phyloP scores from a whole-genome alignment of 2,329 filamentous ascomycete species.

The Aurifilum marmelostoma region DNA sequence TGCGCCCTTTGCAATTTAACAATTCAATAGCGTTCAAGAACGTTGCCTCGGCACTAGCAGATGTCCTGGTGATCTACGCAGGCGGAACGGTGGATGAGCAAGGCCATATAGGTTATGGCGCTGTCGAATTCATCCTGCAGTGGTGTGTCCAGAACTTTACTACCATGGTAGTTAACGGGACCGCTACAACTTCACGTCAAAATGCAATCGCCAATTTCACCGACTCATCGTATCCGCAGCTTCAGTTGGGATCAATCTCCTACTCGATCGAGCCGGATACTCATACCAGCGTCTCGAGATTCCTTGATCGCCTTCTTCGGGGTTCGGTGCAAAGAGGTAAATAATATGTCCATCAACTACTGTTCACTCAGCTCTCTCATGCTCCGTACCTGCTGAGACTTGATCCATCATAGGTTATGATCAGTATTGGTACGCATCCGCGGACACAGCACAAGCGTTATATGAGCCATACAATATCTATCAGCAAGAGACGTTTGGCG shows the following conservation, averaged over 20 bases:
- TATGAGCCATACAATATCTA: background rate
- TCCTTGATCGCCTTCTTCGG: background rate
- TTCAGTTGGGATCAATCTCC: background rate
- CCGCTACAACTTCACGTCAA: background rate
- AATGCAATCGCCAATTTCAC: background rate
- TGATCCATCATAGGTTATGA: no score
- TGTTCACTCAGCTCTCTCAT: no score
- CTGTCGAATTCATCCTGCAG: background rate
- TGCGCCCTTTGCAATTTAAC: background rate
- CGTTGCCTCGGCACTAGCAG: background rate
- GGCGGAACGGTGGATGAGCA: background rate
- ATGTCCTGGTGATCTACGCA: background rate
- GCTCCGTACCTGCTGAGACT: no score
- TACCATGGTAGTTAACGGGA: background rate
- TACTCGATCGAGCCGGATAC: background rate
- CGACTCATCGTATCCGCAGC: background rate
- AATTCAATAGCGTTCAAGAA: background rate
- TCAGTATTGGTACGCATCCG: background rate
- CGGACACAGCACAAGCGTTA: background rate
- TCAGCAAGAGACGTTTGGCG: background rate
- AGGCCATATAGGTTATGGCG: background rate
- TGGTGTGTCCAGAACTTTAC: background rate
- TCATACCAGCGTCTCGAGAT: background rate
- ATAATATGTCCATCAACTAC: background rate
- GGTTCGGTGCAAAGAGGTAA: background rate